Percentiles rank a stretch among this genome's conserved stretches.
phyloP scores from a whole-genome alignment of 179 eudicot genomes.

The Camellia oleifera region DNA sequence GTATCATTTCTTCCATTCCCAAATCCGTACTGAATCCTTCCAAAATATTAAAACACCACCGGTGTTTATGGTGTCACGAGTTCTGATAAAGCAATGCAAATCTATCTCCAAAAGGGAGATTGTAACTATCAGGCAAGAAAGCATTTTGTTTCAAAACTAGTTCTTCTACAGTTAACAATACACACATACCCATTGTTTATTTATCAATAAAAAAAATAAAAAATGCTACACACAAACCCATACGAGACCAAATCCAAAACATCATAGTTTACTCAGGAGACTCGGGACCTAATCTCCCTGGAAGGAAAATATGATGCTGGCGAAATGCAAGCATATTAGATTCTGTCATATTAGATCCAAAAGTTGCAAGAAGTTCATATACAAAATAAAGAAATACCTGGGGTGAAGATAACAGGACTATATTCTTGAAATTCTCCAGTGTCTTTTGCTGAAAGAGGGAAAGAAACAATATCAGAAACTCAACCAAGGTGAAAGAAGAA shows the following conservation, averaged over 20 bases:
- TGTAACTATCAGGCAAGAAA: not conserved
- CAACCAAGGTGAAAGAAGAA: not conserved
- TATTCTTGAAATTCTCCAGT: conserved; percentile 79
- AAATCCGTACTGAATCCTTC: not conserved
- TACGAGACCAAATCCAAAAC: not conserved
- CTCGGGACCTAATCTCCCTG: not conserved
- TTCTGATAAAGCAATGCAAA: not conserved
- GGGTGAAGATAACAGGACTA: conserved; percentile 85
- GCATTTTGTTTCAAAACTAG: not conserved
- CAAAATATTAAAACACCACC: too few species aligned
- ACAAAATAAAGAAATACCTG: conserved; percentile 55
- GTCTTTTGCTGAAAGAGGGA: conserved; percentile 70
- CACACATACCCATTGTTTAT: not conserved
- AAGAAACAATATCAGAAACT: conserved; percentile 14
- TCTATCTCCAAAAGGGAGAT: too few species aligned
- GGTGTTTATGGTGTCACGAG: not conserved
- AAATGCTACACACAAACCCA: not conserved
- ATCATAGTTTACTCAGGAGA: not conserved
- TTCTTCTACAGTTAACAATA: not conserved
- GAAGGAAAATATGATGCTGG: too few species aligned
- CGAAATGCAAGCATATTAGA: not conserved
- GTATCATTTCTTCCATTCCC: not conserved
- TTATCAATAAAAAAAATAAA: too few species aligned
- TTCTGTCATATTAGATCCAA: too few species aligned
- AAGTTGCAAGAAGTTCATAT: too few species aligned